Percentiles rank a stretch among this genome's conserved stretches.
These are phyloP conservation scores for Podospora bellae-mahoneyi DNA, from an alignment of 495 filamentous ascomycete species.

Conservation along the genomic window DNA sequence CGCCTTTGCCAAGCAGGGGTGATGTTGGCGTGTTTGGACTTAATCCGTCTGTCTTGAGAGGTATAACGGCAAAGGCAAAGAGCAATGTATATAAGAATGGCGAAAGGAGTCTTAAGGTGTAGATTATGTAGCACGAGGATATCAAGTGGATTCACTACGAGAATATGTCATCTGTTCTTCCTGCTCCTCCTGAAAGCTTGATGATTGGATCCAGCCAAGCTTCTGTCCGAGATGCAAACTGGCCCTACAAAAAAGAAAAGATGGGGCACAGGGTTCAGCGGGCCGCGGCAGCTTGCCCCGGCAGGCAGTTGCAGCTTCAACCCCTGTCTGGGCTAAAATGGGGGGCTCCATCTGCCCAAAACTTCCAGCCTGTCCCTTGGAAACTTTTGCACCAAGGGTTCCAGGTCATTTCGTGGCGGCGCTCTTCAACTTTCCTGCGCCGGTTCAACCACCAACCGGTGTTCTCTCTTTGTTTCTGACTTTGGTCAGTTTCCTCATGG, in stretches of 20 bases:
- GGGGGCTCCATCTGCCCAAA: conserved; percentile 12
- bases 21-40: neutral
- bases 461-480: neutral
- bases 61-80: neutral
- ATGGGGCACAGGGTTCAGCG: neutral
- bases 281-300: neutral
- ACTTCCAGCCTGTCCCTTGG: conserved; percentile 21
- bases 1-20: neutral
- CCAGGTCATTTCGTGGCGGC: neutral
- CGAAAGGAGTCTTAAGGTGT: neutral
- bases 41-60: neutral
- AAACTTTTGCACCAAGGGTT: neutral
- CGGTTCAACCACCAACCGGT: neutral
- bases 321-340: conserved; percentile 11
- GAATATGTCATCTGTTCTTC: no score
- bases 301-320: conserved; percentile 2
- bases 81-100: neutral
- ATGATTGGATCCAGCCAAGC: neutral
- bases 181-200: no score
- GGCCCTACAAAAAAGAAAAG: neutral
- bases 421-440: neutral
- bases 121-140: neutral
- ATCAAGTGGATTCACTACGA: neutral
- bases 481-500: conserved; percentile 8
- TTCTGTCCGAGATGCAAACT: neutral